Base-by-base conservation (phyloP, 441 rosid species). In the Syzygium malaccense region DNA sequence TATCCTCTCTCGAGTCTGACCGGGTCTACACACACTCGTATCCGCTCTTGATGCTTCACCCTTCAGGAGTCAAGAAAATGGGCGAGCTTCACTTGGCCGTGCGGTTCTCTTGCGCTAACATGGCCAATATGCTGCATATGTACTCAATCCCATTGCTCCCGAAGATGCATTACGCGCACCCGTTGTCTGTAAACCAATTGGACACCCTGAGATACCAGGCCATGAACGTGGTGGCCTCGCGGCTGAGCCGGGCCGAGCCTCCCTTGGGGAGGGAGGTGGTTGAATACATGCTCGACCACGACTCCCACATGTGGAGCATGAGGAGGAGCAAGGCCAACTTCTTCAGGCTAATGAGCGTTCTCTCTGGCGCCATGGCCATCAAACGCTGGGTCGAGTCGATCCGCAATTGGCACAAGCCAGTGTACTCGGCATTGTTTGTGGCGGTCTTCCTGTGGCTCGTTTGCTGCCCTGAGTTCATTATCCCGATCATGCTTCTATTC, bases 261-360 rank as follows among this genome's bases (percentile, higher is more conserved):
- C 94, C 94, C 14, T 26, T 94, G 68, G 93, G 94, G 41, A 90
- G 93, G 41, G 96, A 94, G 87, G 93, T 93, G 89, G 94, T 94
- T 10, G 94, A 93, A 66, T 94, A 91, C 75, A 94, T 94, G 94
- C 92, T 93, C 23, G 96, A 94, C 87, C 93, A 92, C 49, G 95
- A 94, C 49, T 93, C 92, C 18, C 94, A 93, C 87, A 89, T 91
- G 92, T 94, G 94, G 94, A 94, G 95, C 91, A 92, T 94, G 94
- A 92, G 96, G 86, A 93, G 94, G 86, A 93, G 95, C 90, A 94
- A 94, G 87, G 95, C 95, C 20, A 94, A 94, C 87, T 94, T 94
- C 85, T 92, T 91, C 64, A 71, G 95, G 55, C 87, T 93, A 19
- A 94, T 92, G 89, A 92, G 86, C 60, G 92, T 93, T 54, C 85